phyloP scores from a whole-genome alignment of 1,284 basidiomycete species.

The Pyrrhoderma noxium region DNA sequence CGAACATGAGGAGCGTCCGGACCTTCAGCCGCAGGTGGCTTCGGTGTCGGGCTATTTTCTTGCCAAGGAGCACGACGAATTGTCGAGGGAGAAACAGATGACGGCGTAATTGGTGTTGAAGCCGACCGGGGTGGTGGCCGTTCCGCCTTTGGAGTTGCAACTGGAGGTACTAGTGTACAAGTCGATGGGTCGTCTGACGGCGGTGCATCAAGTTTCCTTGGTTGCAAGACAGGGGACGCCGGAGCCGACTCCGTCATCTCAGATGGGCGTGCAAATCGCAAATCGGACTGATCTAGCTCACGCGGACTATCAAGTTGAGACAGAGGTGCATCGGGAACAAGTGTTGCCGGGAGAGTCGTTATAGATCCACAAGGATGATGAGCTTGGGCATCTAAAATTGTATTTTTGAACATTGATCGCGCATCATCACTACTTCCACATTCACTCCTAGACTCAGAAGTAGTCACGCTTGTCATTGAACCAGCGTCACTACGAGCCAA shows the following conservation, averaged over 20 bases:
- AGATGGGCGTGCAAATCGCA: slow-evolving; percentile 61
- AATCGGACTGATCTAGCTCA: slow-evolving; percentile 58
- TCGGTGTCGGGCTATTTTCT: slow-evolving; percentile 4
- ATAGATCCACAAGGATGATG: slow-evolving; percentile 27
- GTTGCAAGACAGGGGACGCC: slow-evolving; percentile 18
- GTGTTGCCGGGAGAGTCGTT: slow-evolving; percentile 29
- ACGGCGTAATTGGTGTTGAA: slow-evolving; percentile 21
- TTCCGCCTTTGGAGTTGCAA: slow-evolving; percentile 21
- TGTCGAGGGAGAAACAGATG: slow-evolving; percentile 3
- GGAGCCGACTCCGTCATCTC: slow-evolving; percentile 53
- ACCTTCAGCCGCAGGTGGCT: not conserved
- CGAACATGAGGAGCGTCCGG: slow-evolving; percentile 25
- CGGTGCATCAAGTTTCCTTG: not conserved
- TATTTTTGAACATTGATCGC: slow-evolving; percentile 16
- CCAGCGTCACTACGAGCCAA: slow-evolving; percentile 14
- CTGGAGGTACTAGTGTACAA: slow-evolving; percentile 10
- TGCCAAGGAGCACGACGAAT: slow-evolving; percentile 7
- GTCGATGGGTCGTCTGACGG: not conserved
- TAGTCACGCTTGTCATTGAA: slow-evolving; percentile 17
- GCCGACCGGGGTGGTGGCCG: slow-evolving; percentile 21
- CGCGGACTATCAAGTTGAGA: slow-evolving; percentile 15
- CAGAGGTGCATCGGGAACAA: slow-evolving; percentile 20
- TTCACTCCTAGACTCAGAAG: slow-evolving; percentile 6
- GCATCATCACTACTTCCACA: slow-evolving; percentile 12
- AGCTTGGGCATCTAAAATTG: slow-evolving; percentile 21